phyloP scores from a whole-genome alignment of 306 rosid species.

The Pterocarpus macrocarpus region DNA sequence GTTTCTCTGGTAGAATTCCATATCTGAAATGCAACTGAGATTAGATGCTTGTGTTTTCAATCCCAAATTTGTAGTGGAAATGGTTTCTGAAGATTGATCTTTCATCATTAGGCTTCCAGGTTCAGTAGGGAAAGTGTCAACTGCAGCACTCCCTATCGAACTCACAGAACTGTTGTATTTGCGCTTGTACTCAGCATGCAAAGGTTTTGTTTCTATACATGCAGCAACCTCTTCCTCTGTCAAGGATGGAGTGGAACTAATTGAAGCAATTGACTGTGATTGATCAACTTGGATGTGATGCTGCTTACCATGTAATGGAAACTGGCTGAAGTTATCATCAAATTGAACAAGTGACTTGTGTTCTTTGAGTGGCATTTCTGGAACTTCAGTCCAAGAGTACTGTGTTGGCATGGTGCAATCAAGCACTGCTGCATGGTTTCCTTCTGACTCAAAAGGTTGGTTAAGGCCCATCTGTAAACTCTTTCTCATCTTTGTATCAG shows the following conservation, averaged over 20 bases:
- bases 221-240: conserved; percentile 53
- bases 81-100: conserved; percentile 59
- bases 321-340: conserved; percentile 62
- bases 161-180: conserved; percentile 50
- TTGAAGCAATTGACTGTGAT: conserved; percentile 62
- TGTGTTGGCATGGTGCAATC: conserved; percentile 58
- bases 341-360: conserved; percentile 57
- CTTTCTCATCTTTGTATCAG: conserved; percentile 53
- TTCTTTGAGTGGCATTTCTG: conserved; percentile 56
- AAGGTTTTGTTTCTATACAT: conserved; percentile 58
- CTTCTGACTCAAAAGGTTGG: conserved; percentile 70
- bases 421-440: conserved; percentile 54
- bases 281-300: conserved; percentile 57
- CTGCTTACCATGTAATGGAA: conserved; percentile 58
- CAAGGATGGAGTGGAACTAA: conserved; percentile 57
- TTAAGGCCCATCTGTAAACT: conserved; percentile 49
- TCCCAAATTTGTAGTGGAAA: conserved; percentile 54
- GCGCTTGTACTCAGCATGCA: conserved; percentile 58
- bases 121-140: conserved; percentile 63
- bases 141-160: conserved; percentile 50
- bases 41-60: conserved; percentile 64
- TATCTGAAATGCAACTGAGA: conserved; percentile 59
- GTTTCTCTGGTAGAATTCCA: conserved; percentile 63
- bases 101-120: conserved; percentile 54
- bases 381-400: conserved; percentile 65